These are phyloP conservation scores for Fusarium sp. DNA, from an alignment of 2,329 filamentous ascomycete genomes.

Conservation along the genomic window DNA sequence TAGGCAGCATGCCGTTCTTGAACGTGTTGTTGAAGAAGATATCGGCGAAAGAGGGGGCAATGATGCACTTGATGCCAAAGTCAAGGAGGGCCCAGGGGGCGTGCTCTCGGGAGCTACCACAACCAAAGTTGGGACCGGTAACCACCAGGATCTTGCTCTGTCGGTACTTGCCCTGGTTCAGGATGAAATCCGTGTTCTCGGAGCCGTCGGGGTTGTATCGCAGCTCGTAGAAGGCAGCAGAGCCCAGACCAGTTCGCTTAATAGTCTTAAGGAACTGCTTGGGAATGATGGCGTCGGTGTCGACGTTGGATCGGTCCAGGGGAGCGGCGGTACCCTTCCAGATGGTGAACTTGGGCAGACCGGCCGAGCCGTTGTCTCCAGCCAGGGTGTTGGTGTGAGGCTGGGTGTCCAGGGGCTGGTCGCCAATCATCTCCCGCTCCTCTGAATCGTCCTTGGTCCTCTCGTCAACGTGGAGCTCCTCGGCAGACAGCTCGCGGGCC, in stretches of 20 bases:
- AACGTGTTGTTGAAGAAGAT: constrained; percentile 99
- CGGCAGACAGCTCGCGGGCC: constrained; percentile 56
- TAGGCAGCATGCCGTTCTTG: constrained; percentile 98
- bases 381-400: constrained; percentile 72
- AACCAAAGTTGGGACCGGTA: constrained; percentile 94
- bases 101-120: constrained; percentile 91
- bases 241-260: constrained; percentile 93
- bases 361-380: constrained; percentile 58
- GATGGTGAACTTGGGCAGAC: constrained; percentile 84
- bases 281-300: constrained; percentile 99
- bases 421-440: constrained; percentile 63
- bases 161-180: constrained; percentile 91
- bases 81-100: constrained; percentile 97
- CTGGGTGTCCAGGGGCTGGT: constrained; percentile 71
- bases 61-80: constrained; percentile 94
- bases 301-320: constrained; percentile 88
- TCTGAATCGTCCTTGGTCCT: constrained; percentile 61
- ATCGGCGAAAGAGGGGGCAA: constrained; percentile 78
- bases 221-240: constrained; percentile 86
- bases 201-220: constrained; percentile 79
- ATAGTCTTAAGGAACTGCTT: constrained; percentile 99
- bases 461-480: constrained; percentile 64
- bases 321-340: constrained; percentile 90
- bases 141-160: constrained; percentile 89
- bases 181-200: constrained; percentile 83